A percentile compares a stretch with the other conserved stretches of the same genome.
Conservation (phyloP, 192 early-diverging fungal species). For the Backusella tuberculispora region DNA sequence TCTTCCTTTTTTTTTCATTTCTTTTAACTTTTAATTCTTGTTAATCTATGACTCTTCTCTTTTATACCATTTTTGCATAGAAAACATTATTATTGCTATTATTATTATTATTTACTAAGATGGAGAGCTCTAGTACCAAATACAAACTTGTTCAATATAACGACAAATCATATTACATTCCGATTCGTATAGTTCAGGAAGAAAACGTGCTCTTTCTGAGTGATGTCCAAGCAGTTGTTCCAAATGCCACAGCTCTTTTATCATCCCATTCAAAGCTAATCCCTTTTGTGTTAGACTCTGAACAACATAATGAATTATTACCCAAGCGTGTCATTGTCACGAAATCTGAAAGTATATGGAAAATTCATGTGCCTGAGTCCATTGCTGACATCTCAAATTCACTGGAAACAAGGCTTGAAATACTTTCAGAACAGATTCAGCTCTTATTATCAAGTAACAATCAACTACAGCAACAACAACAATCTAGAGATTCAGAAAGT, state of each 20-base stretch:
- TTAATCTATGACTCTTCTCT: not conserved
- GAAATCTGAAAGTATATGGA: constrained; percentile 18
- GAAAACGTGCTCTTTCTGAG: constrained; percentile 25
- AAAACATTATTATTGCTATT: not conserved
- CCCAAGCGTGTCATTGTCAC: constrained; percentile 19
- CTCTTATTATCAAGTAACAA: not conserved
- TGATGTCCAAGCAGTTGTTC: constrained; percentile 36
- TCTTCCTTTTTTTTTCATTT: too few species aligned
- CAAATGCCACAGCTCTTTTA: constrained; percentile 31
- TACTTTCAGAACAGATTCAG: constrained; percentile 5
- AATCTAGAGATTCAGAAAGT: not conserved
- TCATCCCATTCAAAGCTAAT: constrained; percentile 25
- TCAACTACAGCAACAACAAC: not conserved
- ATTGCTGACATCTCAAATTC: not conserved
- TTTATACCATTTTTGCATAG: not conserved
- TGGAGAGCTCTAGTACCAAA: constrained; percentile 20
- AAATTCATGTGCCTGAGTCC: constrained; percentile 10
- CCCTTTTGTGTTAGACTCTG: constrained; percentile 22
- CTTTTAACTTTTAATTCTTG: too few species aligned
- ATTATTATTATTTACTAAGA: not conserved
- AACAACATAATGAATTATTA: not conserved
- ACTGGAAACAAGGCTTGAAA: constrained; percentile 17
- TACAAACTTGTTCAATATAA: constrained; percentile 31
- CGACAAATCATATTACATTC: constrained; percentile 25
- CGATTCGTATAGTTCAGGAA: constrained; percentile 24